These are phyloP conservation scores for Trypanosoma mega DNA, from an alignment of 208 protist genomes.

Conservation along the genomic window DNA sequence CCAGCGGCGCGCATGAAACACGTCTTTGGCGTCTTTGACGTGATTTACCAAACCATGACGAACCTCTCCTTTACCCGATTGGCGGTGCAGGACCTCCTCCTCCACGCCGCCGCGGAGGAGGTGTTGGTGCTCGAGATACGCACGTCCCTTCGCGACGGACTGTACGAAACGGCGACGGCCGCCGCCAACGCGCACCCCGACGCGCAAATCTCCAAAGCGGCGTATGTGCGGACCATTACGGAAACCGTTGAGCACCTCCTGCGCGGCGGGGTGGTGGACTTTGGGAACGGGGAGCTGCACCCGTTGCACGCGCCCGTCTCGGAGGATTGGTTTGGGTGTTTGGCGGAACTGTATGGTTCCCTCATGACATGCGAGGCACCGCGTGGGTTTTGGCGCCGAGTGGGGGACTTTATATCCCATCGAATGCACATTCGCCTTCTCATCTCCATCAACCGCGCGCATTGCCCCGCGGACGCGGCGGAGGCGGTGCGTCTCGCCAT, in stretches of 20 bases:
- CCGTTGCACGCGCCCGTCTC: background rate
- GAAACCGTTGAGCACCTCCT: conserved; percentile 67
- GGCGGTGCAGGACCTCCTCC: conserved; percentile 79
- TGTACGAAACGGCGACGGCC: conserved; percentile 23
- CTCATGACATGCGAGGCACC: too few relatives aligned
- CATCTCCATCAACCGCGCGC: conserved; percentile 73
- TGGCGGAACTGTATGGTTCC: conserved; percentile 17
- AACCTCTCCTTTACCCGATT: conserved; percentile 71
- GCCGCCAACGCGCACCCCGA: background rate
- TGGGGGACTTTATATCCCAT: conserved; percentile 14
- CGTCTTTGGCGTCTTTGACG: conserved; percentile 79
- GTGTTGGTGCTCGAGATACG: conserved; percentile 73
- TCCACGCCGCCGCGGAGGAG: conserved; percentile 68
- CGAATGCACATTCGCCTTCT: conserved; percentile 78
- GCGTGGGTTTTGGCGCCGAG: conserved; percentile 12
- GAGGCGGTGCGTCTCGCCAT: conserved; percentile 50
- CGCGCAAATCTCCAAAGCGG: conserved; percentile 34
- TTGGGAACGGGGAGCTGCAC: conserved; percentile 53
- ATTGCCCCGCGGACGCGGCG: conserved; percentile 27
- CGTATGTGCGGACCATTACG: conserved; percentile 51
- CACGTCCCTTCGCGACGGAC: conserved; percentile 73
- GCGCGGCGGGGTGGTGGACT: conserved; percentile 58
- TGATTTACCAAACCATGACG: conserved; percentile 74
- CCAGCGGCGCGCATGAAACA: conserved; percentile 62
- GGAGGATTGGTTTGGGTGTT: conserved; percentile 13